Conservation (phyloP, 257 asterid genomes). For the Rehmannia glutinosa region DNA sequence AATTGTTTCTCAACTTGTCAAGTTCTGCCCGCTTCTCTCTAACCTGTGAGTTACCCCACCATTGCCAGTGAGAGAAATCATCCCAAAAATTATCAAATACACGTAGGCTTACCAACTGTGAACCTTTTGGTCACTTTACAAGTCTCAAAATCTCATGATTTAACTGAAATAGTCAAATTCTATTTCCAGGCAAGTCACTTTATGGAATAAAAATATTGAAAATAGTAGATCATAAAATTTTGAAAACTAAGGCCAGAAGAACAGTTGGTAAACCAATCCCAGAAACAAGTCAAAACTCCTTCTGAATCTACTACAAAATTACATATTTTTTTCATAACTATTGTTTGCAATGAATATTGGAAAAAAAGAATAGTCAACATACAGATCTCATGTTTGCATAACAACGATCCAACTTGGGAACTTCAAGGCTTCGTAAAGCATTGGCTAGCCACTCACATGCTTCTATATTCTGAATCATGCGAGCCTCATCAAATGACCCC, state of each 20-base stretch:
- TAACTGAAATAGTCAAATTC: background rate
- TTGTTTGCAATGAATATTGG: slow-evolving; percentile 7
- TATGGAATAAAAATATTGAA: background rate
- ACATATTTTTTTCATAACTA: slow-evolving; percentile 2
- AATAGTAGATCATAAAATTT: background rate
- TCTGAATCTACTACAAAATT: background rate
- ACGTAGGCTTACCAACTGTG: background rate
- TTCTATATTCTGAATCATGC: slow-evolving; percentile 92
- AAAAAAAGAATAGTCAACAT: slow-evolving; percentile 29
- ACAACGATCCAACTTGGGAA: slow-evolving; percentile 71
- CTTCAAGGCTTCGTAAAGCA: slow-evolving; percentile 71
- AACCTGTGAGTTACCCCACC: slow-evolving; percentile 50
- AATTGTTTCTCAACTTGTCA: slow-evolving; percentile 67
- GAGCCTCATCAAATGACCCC: slow-evolving; percentile 95
- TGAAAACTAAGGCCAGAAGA: background rate
- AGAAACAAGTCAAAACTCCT: slow-evolving; percentile 13
- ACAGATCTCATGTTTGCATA: slow-evolving; percentile 80
- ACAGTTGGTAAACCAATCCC: slow-evolving; percentile 6
- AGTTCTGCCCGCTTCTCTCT: slow-evolving; percentile 94
- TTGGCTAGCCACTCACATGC: slow-evolving; percentile 98
- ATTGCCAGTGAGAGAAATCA: slow-evolving; percentile 16
- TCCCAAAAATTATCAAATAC: slow-evolving; percentile 4
- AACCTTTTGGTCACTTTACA: slow-evolving; percentile 32
- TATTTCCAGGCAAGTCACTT: slow-evolving; percentile 4
- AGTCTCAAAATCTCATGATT: slow-evolving; percentile 31